Conservation (phyloP, 805 yeast genomes). For the Saturnispora sekii region DNA sequence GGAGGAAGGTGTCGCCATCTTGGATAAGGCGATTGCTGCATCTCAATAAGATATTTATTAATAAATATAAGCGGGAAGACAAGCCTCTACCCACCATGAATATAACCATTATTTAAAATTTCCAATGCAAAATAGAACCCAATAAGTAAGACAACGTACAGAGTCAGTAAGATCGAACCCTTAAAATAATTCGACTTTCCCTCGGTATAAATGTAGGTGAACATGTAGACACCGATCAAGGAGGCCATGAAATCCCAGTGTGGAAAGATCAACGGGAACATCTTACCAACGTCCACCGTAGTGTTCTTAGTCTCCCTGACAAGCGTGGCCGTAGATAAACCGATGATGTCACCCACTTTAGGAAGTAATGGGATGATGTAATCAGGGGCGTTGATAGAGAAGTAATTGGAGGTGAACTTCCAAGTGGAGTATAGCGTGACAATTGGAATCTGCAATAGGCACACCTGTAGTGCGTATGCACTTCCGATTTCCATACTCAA, state of each 20-base stretch:
- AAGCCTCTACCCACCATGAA: not conserved
- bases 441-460: conserved; percentile 86
- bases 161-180: conserved; percentile 76
- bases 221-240: conserved; percentile 75
- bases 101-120: conserved; percentile 21
- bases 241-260: conserved; percentile 90
- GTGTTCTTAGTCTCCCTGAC: not conserved
- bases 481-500: conserved; percentile 96
- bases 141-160: conserved; percentile 61
- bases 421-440: conserved; percentile 68
- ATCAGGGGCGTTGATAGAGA: not conserved
- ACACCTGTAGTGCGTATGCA: conserved; percentile 94
- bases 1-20: conserved; percentile 59
- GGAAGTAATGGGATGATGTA: conserved; percentile 7
- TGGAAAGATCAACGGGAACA: conserved; percentile 84
- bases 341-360: not conserved
- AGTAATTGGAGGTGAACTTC: conserved; percentile 17
- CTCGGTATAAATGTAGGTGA: conserved; percentile 90
- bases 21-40: conserved; percentile 44
- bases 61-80: not conserved
- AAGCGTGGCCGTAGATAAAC: too few species aligned
- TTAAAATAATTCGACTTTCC: conserved; percentile 95
- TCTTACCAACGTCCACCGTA: conserved; percentile 19
- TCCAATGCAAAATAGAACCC: conserved; percentile 68
- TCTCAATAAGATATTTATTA: conserved; percentile 1